Conservation (phyloP, 2,329 filamentous ascomycete genomes). For the Colletotrichum sidae region DNA sequence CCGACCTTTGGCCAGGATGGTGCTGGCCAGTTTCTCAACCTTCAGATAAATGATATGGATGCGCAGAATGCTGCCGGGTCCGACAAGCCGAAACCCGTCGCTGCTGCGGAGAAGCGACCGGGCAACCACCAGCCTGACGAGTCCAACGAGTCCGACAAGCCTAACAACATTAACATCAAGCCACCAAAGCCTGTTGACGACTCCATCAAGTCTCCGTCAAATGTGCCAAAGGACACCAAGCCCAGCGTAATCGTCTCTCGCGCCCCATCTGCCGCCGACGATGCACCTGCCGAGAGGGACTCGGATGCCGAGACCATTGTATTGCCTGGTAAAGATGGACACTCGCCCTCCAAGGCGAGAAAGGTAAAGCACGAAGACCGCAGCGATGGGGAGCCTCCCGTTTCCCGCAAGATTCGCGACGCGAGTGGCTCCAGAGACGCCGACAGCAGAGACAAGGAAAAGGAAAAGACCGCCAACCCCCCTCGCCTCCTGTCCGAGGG, state of each 20-base stretch:
- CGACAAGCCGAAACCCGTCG: conserved; percentile 69
- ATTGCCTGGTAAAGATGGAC: conserved; percentile 72
- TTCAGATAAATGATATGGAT: conserved; percentile 75
- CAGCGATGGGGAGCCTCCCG: conserved; percentile 65
- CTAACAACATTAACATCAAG: conserved; percentile 19
- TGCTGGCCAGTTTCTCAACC: conserved; percentile 63
- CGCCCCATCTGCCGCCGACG: conserved; percentile 49
- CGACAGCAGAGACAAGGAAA: conserved; percentile 51
- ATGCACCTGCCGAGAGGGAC: conserved; percentile 65
- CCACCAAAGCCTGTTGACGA: conserved; percentile 26
- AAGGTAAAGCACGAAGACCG: conserved; percentile 75
- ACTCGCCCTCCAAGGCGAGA: conserved; percentile 72
- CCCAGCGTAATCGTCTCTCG: conserved; percentile 44
- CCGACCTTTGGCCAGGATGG: conserved; percentile 66
- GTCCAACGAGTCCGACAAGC: conserved; percentile 31
- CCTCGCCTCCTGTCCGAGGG: conserved; percentile 44
- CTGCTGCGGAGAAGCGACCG: conserved; percentile 61
- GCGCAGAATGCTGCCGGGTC: conserved; percentile 75
- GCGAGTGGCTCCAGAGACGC: conserved; percentile 49
- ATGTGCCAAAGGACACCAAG: conserved; percentile 32
- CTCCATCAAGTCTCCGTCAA: conserved; percentile 31
- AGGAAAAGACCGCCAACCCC: conserved; percentile 46
- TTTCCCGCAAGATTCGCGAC: conserved; percentile 48
- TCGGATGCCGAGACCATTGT: conserved; percentile 81
- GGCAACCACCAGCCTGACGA: conserved; percentile 43